These are phyloP conservation scores for Colletotrichum lindemuthianum DNA, from an alignment of 2,329 filamentous ascomycete genomes.

Conservation along the genomic window DNA sequence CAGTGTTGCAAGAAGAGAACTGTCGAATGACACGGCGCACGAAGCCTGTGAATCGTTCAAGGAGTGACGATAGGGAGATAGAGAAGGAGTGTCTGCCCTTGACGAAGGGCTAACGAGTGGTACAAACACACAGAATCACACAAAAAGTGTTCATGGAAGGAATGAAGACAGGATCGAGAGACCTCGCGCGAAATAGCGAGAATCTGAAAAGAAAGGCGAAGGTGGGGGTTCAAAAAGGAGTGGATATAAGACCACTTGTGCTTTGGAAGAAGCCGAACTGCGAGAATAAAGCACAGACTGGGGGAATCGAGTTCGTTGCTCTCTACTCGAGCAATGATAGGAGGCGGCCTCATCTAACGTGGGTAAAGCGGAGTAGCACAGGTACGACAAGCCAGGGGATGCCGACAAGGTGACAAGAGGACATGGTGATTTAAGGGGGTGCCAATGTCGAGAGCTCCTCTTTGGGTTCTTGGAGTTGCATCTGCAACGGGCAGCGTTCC, in stretches of 20 bases:
- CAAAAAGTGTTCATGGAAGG: conserved; percentile 10
- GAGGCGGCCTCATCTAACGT: conserved; percentile 26
- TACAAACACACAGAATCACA: conserved; percentile 6
- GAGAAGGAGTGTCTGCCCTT: conserved; percentile 21
- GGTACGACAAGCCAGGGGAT: conserved; percentile 32
- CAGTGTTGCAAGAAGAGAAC: conserved; percentile 22
- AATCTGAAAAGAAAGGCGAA: conserved; percentile 10
- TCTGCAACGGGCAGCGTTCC: conserved; percentile 35
- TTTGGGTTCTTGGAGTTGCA: conserved; percentile 28
- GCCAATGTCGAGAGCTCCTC: conserved; percentile 34
- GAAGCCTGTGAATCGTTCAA: conserved; percentile 14
- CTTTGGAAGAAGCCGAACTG: conserved; percentile 1
- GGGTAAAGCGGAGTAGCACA: conserved; percentile 19
- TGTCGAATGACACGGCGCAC: conserved; percentile 5
- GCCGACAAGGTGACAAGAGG: conserved; percentile 24
- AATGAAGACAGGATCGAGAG: conserved; percentile 6
- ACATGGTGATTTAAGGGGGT: conserved; percentile 35
- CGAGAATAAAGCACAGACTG: conserved; percentile 9
- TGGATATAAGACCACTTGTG: conserved; percentile 7
- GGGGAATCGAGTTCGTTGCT: conserved; percentile 9
- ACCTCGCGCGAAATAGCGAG: not conserved
- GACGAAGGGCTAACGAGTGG: conserved; percentile 4
- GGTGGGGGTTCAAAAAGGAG: conserved; percentile 26
- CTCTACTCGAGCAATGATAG: conserved; percentile 25
- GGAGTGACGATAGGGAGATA: conserved; percentile 24